Base-by-base conservation (phyloP, 257 asterid genomes). In the Anisodus acutangulus region DNA sequence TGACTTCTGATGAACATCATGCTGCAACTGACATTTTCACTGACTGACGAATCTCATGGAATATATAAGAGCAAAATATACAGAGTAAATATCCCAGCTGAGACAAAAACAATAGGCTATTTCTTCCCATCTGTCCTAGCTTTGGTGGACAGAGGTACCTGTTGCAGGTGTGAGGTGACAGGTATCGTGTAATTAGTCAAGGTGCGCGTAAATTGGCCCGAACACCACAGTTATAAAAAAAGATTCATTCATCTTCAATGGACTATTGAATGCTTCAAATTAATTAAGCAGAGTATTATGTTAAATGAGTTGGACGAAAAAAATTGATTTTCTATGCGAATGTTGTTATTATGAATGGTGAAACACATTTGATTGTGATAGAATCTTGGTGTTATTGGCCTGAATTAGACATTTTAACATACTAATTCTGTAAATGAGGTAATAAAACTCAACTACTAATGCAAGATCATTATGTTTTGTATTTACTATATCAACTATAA, bases 1-100 rank as follows among this genome's bases (percentile, higher is more conserved):
- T 71, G 79, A 45, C 79, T 71, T 70, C 78, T 69, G 54, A 41
- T 16, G 31, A 69, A 69, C 79, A 70, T 70, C 57, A 70, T 69
- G 31, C 78, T 3, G 53, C 53, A 35, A 16, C 13, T 6, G 37
- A 26, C 55, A 43, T 70, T 17, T 70, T 71, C 19, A 35, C 49
- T 39, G 80, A 19, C 60, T n/a, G 60, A 45, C 19, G 63, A 76
- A 51, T 51, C 12, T 22, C 19, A 74, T 22, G 43, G 6, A n/a
- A 31, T 31, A 76, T 51, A 51, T 76, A 19, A 74, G 43, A 72
- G 45, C 45, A 49, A 22, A 22, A 6, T 51, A 76, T 51, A 22
- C 59, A 13, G 7, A 49, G 49, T 49, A 49, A 47, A 53, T 19
- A 6, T 51, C 22, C 2, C 35, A 31, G 35, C 35, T 1, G 2